phyloP scores from a whole-genome alignment of 495 filamentous ascomycete species.

The Daldinia concentrica region DNA sequence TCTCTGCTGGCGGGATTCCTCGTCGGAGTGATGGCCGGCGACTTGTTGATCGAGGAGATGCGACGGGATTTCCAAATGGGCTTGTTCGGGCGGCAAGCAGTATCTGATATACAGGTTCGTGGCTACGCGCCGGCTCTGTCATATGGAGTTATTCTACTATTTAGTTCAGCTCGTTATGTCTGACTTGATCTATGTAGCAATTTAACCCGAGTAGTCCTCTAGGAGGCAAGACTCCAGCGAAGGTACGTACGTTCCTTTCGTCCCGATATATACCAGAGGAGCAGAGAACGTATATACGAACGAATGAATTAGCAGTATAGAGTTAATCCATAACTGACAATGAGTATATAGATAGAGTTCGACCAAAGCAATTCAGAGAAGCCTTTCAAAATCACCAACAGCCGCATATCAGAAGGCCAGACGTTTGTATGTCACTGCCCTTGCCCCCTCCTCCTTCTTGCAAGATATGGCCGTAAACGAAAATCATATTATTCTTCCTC shows the following conservation, averaged over 20 bases:
- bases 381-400: slow-evolving; percentile 54
- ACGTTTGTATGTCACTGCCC: slow-evolving; percentile 55
- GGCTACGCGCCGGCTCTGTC: not conserved
- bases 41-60: slow-evolving; percentile 29
- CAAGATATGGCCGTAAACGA: not conserved
- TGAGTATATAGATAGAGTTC: slow-evolving; percentile 14
- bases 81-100: slow-evolving; percentile 36
- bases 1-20: slow-evolving; percentile 35
- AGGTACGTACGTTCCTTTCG: slow-evolving; percentile 17
- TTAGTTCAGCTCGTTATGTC: not conserved
- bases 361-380: slow-evolving; percentile 14
- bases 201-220: slow-evolving; percentile 15
- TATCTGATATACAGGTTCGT: slow-evolving; percentile 31
- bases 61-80: slow-evolving; percentile 36
- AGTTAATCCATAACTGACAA: not conserved
- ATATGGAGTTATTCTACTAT: not conserved
- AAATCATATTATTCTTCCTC: not conserved
- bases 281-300: not conserved
- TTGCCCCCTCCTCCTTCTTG: not conserved
- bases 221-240: slow-evolving; percentile 14
- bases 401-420: slow-evolving; percentile 43
- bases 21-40: slow-evolving; percentile 27
- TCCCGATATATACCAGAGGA: not conserved
- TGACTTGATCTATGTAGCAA: slow-evolving; percentile 10
- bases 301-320: not conserved